A percentile compares a stretch with the other conserved stretches of the same genome.
phyloP scores from a whole-genome alignment of 768 basidiomycete genomes.

The Boletus insuetus region DNA sequence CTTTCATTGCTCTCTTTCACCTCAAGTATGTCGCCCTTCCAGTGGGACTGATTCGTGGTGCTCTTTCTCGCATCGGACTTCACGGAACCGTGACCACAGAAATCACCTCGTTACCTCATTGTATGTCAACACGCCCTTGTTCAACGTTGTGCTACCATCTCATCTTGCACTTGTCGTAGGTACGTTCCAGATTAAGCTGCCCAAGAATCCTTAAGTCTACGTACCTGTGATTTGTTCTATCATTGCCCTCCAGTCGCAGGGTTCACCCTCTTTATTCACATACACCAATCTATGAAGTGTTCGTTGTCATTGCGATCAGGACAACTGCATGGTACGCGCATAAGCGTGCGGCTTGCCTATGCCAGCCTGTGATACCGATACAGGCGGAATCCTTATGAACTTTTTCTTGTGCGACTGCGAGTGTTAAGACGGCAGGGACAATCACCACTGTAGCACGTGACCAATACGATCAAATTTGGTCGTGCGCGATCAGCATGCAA shows the following conservation, averaged over 20 bases:
- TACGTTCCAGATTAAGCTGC: constrained; percentile 81
- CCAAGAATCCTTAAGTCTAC: constrained; percentile 44
- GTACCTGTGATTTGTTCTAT: neutral
- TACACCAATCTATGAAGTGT: too few species aligned
- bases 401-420: too few species aligned
- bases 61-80: constrained; percentile 74
- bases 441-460: neutral
- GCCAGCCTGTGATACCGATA: too few species aligned
- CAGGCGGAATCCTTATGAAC: too few species aligned
- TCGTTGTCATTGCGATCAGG: too few species aligned
- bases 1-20: neutral
- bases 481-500: neutral
- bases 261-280: too few species aligned
- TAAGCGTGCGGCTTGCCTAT: too few species aligned
- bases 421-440: too few species aligned
- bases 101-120: constrained; percentile 80
- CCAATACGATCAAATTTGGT: neutral
- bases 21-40: constrained; percentile 77
- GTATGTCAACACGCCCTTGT: constrained; percentile 40
- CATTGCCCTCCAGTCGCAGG: neutral
- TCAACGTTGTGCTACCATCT: neutral
- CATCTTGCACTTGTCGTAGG: constrained; percentile 38
- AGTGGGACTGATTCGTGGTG: constrained; percentile 81
- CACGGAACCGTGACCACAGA: constrained; percentile 63
- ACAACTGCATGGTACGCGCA: too few species aligned